Evolutionary conservation across 768 basidiomycete species (phyloP).

Genomic region (Lanmaoa rubissima): DNA sequence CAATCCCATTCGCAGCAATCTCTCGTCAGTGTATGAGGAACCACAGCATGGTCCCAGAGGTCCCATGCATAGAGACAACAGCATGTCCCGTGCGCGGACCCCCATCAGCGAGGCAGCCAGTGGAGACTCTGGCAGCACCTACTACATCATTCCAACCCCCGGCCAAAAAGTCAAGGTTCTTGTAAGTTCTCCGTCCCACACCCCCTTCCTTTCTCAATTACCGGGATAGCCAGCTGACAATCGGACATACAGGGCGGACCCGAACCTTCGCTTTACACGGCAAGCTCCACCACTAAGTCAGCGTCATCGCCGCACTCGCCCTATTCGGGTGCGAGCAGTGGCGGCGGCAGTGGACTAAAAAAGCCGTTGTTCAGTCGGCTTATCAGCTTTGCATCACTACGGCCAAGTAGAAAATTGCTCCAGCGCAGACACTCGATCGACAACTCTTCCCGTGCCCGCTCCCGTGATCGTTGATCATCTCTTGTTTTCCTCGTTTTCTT

Average conservation of each 20-base stretch:
- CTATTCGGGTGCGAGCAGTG: constrained; percentile 25
- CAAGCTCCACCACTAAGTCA: constrained; percentile 58
- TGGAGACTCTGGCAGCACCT: constrained; percentile 64
- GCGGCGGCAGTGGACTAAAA: constrained; percentile 35
- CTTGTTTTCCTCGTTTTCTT: background rate
- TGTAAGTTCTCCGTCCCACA: constrained; percentile 43
- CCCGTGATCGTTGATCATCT: constrained; percentile 21
- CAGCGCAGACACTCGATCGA: constrained; percentile 53
- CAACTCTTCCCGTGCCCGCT: constrained; percentile 19
- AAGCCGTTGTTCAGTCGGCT: constrained; percentile 64
- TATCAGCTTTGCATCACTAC: constrained; percentile 49
- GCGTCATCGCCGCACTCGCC: constrained; percentile 48
- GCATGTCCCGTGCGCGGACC: constrained; percentile 36
- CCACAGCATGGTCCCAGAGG: constrained; percentile 30
- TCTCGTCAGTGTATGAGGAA: constrained; percentile 40
- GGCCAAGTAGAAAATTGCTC: constrained; percentile 39
- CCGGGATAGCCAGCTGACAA: constrained; percentile 28
- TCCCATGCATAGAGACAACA: constrained; percentile 27
- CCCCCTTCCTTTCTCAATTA: constrained; percentile 7
- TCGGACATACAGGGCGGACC: constrained; percentile 37
- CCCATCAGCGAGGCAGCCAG: constrained; percentile 41
- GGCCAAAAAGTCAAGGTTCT: constrained; percentile 77
- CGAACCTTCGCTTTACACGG: constrained; percentile 53
- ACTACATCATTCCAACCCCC: constrained; percentile 67
- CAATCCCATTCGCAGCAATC: constrained; percentile 38